Percentiles rank a stretch among this genome's conserved stretches.
These are phyloP conservation scores for Singerocomus inundabilis DNA, from an alignment of 1,284 basidiomycete genomes.

Conservation along the genomic window DNA sequence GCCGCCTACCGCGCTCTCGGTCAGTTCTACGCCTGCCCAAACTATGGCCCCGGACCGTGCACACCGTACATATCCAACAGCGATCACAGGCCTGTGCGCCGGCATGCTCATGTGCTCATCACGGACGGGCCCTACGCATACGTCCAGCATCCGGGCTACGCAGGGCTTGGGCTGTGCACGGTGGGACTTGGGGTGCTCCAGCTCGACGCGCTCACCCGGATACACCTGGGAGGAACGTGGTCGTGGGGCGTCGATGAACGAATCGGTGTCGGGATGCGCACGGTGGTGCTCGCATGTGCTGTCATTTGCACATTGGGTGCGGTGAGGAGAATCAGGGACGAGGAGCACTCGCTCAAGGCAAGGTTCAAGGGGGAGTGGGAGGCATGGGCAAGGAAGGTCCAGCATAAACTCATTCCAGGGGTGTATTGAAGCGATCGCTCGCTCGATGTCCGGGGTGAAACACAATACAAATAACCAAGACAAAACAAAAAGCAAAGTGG, in stretches of 20 bases:
- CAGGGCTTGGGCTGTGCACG: slow-evolving; percentile 17
- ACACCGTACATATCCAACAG: too few species aligned
- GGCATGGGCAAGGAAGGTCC: slow-evolving; percentile 14
- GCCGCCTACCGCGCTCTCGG: slow-evolving; percentile 25
- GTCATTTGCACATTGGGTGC: slow-evolving; percentile 8
- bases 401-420: slow-evolving; percentile 22
- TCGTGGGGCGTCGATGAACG: background rate
- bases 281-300: slow-evolving; percentile 9
- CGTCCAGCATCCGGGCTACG: slow-evolving; percentile 35
- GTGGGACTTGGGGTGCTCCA: slow-evolving; percentile 14
- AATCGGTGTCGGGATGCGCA: slow-evolving; percentile 3
- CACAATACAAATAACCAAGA: background rate
- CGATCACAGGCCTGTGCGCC: too few species aligned
- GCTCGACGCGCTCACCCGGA: background rate
- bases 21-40: slow-evolving; percentile 25
- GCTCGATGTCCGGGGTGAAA: background rate
- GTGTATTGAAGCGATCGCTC: slow-evolving; percentile 17
- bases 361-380: slow-evolving; percentile 26
- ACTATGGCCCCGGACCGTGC: slow-evolving; percentile 12
- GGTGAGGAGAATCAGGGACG: slow-evolving; percentile 12
- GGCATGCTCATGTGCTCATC: slow-evolving; percentile 28
- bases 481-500: background rate
- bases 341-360: slow-evolving; percentile 12
- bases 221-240: background rate
- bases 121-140: slow-evolving; percentile 28